Conservation (phyloP, 768 basidiomycete genomes). For the Russula emetica region DNA sequence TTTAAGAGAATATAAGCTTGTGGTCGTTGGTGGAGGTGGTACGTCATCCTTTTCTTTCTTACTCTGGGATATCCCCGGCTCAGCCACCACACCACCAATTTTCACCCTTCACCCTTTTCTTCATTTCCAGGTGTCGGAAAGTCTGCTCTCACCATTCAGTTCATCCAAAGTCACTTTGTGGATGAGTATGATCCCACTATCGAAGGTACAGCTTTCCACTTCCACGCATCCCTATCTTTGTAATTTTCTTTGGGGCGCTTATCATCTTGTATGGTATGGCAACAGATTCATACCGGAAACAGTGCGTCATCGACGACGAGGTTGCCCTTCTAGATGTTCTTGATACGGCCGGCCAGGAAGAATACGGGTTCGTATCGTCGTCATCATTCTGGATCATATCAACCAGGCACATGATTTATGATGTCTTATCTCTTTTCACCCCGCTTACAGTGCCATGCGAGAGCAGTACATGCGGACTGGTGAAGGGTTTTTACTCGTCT, state of each 20-base stretch:
- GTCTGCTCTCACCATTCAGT: slow-evolving; percentile 95
- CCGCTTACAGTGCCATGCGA: slow-evolving; percentile 77
- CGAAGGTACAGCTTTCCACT: slow-evolving; percentile 51
- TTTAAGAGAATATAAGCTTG: slow-evolving; percentile 96
- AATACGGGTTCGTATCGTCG: slow-evolving; percentile 76
- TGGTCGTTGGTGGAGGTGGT: slow-evolving; percentile 98
- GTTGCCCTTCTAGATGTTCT: slow-evolving; percentile 96
- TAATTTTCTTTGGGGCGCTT: too few relatives aligned
- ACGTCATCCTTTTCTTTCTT: slow-evolving; percentile 33
- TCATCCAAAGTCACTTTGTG: slow-evolving; percentile 93
- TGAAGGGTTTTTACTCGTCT: slow-evolving; percentile 96
- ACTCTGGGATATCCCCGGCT: too few relatives aligned
- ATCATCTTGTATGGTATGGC: neutral
- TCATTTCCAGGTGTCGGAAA: slow-evolving; percentile 76
- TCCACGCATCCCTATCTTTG: too few relatives aligned
- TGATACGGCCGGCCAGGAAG: slow-evolving; percentile 97
- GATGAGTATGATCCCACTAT: slow-evolving; percentile 95
- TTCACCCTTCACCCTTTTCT: too few relatives aligned
- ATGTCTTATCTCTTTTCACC: slow-evolving; percentile 4
- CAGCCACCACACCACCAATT: too few relatives aligned
- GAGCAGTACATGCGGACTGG: slow-evolving; percentile 99
- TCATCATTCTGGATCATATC: slow-evolving; percentile 4
- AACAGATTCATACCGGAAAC: slow-evolving; percentile 92
- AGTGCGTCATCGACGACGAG: slow-evolving; percentile 97
- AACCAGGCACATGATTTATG: slow-evolving; percentile 10